Evolutionary conservation across 768 basidiomycete species (phyloP), one percentile per base, ranked within the genome.

Genomic region (Neoboletus brunneissimus): DNA sequence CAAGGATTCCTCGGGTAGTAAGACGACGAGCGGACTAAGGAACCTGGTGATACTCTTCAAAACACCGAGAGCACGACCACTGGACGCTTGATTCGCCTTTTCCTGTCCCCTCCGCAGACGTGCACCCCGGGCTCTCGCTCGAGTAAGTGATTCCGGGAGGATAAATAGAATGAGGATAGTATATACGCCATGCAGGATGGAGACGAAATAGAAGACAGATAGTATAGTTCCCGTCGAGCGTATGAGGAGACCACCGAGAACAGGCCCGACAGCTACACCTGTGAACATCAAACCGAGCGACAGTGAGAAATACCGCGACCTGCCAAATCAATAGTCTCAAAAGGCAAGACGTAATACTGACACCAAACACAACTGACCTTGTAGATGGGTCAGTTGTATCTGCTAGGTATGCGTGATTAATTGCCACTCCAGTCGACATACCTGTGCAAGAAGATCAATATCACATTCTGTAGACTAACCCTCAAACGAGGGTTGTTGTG

Each of bases 211-310:
- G 76, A 94, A 94, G 18, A 90, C 84, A 1, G 82, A 81, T 20
- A 90, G 69, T 11, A 81, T 63, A 16, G 75, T 72, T 6, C 78
- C 79, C 1, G 86, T 88, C 23, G 71, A 62, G 35, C 74, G 79
- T 64, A 94, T 82, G 40, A 91, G 65, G 35, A 89, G 55, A 49
- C 82, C 79, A 15, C 91, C 90, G 0, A 94, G 55, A 4, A 83
- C 78, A 5, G 94, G 94, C 0, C 94, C 94, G 20, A 89, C 31
- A 1, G 86, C 87, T 65, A 89, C 78, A n/a, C 94, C 94, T 10
- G 75, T 66, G 71, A 89, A 91, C 44, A 86, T 57, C 4, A 91
- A 74, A 1, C 94, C 94, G 2, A 84, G 72, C 43, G 76, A 74
- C 32, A 88, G 69, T 1, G 90, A 89, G 65, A 89, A 86, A 22